Evolutionary conservation across 129 eudicot genomes (phyloP), one percentile per base, ranked within the genome.

Genomic region (Glebionis coronaria): DNA sequence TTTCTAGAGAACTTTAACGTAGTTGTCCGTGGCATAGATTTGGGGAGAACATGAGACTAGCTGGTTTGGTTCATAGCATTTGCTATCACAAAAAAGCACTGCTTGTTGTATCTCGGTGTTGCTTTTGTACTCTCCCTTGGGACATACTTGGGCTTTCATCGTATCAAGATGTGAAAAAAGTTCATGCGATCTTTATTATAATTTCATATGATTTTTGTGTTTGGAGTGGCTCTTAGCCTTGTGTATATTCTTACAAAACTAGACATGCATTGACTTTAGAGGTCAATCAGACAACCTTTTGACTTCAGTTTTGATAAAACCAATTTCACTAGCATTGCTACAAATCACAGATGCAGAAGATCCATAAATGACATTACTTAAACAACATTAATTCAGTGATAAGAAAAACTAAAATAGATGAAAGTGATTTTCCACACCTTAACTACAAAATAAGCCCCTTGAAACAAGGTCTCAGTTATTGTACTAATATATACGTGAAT

Each of bases 1-100:
- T n/a, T n/a, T n/a, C n/a, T n/a, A n/a, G n/a, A n/a, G n/a, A n/a
- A n/a, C n/a, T n/a, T n/a, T n/a, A n/a, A n/a, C n/a, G n/a, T n/a
- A 93, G 98, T 56, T 93, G 85, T 67, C 98, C 98, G 9, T 88
- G 98, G 77, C 88, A 86, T 78, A 82, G 96, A 82, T 93, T 93
- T 74, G 98, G 95, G 69, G 84, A 86, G 76, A 92, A 92, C 76
- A 88, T 92, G 98, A 85, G 80, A 82, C 86, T 85, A 44, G 98
- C 96, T 69, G 98, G 98, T 58, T 73, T 92, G 28, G 98, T 44
- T 75, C 12, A 56, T 78, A 0, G 84, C 83, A 8, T 88, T 86
- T 78, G 16, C 71, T 7, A 76, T 86, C 57, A 93, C 90, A 3
- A 77, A 76, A 63, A 81, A 70, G 46, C 87, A 72, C 23, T 84